Evolutionary conservation across 768 basidiomycete genomes (phyloP), one percentile per base, ranked within the genome.

Genomic region (Serpula lacrymans): DNA sequence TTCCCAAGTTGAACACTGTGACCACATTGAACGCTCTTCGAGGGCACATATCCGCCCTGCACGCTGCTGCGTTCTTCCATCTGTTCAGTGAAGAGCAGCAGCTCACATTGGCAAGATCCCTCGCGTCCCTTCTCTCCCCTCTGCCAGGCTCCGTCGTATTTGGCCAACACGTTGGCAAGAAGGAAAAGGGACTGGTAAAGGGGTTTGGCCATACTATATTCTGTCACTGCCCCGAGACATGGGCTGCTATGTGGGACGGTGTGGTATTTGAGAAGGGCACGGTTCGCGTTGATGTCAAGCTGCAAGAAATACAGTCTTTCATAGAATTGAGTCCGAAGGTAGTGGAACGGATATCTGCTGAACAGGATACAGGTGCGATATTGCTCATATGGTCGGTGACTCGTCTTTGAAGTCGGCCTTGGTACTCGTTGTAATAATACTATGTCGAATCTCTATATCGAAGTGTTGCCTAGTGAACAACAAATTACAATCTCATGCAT

Each of bases 21-120:
- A 64, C 50, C 0, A 71, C 75, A 2, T 64, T 82, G 24, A 75
- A 58, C 16, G 68, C 71, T 0, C 60, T 80, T 3, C 68, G 54
- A 28, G 74, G 75, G 0, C 72, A 63, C 21, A 60, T 78, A 32
- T 67, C 76, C 8, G 72, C 64, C 5, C 73, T 82, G 26, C 69
- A 74, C 41, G 70, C 71, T 0, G 67, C 69, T 3, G 60, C 69
- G 10, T 64, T 82, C 47, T 79, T 82, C 48, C 62, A 64, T 54
- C 31, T 62, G 0, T 65, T 67, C 41, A 43, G 48, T 0, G 55
- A 63, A 34, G 52, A 46, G 3, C 50, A 59, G 20, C 64, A 67
- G 24, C 22, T 43, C 9, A 34, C 44, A 9, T 37, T 65, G n/a
- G 65, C 64, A 9, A 48, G 34, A 22, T 51, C 49, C 2, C 26